A percentile compares a stretch with the other conserved stretches of the same genome.
phyloP scores from a whole-genome alignment of 2,329 filamentous ascomycete genomes.

The Graphilbum ipis-grandicollis region DNA sequence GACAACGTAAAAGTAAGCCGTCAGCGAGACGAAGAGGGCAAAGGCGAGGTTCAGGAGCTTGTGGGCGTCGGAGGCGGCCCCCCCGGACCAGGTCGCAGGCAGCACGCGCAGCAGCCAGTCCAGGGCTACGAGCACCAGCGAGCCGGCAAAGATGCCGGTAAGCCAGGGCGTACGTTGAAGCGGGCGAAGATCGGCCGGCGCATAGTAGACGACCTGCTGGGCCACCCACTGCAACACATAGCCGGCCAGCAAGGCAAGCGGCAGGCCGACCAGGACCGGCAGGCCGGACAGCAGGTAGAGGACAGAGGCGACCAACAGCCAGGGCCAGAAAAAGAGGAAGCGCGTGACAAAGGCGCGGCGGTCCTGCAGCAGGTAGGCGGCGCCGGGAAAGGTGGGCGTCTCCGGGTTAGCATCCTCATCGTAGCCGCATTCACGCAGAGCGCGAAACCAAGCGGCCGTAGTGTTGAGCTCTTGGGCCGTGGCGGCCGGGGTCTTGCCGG shows the following conservation, averaged over 20 bases:
- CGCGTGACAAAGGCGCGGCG: conserved; percentile 61
- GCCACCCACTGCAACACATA: conserved; percentile 63
- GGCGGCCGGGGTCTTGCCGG: conserved; percentile 75
- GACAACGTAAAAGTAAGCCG: conserved; percentile 70
- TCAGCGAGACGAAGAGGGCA: conserved; percentile 42
- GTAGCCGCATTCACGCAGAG: conserved; percentile 12
- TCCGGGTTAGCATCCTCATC: conserved; percentile 54
- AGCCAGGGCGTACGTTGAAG: conserved; percentile 90
- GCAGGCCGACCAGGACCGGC: conserved; percentile 60
- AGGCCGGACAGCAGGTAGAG: conserved; percentile 57
- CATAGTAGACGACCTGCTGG: conserved; percentile 62
- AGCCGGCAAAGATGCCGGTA: conserved; percentile 79
- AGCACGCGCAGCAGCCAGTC: conserved; percentile 62
- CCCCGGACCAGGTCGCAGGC: conserved; percentile 21
- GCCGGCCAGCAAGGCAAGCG: conserved; percentile 45
- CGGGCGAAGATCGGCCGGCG: conserved; percentile 72
- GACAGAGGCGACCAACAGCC: conserved; percentile 53
- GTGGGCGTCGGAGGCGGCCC: conserved; percentile 19
- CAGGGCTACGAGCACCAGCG: conserved; percentile 63
- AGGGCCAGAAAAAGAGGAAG: conserved; percentile 84
- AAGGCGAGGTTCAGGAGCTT: conserved; percentile 71
- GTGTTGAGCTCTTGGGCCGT: conserved; percentile 89
- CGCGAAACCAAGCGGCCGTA: conserved; percentile 33
- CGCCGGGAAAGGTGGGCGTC: conserved; percentile 51
- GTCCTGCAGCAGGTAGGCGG: conserved; percentile 59